phyloP scores from a whole-genome alignment of 139 green algal genomes.

The Coelastrella sp. region DNA sequence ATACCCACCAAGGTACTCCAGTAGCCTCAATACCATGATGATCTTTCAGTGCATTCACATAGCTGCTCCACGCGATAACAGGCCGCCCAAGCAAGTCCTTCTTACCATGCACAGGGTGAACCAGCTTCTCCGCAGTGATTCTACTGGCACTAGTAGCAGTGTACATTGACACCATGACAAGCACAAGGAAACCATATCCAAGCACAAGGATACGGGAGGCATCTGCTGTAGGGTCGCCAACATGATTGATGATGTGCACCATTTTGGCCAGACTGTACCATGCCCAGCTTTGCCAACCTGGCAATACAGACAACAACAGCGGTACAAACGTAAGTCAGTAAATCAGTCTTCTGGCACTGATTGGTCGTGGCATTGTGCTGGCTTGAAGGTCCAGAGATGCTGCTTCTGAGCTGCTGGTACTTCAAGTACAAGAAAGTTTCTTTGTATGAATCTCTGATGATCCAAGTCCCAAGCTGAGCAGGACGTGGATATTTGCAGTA shows the following conservation, averaged over 20 bases:
- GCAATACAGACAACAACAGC: too few species aligned
- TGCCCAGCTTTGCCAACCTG: slow-evolving; percentile 26
- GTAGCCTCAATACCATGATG: not conserved
- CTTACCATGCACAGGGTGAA: slow-evolving; percentile 23
- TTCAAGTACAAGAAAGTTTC: too few species aligned
- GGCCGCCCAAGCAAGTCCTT: not conserved
- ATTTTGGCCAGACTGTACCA: slow-evolving; percentile 31
- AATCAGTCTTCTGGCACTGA: too few species aligned
- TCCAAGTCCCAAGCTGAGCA: too few species aligned
- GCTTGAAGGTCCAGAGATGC: too few species aligned
- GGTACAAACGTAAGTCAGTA: too few species aligned
- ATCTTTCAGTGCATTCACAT: not conserved
- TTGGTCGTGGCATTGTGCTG: too few species aligned
- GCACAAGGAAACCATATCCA: slow-evolving; percentile 40
- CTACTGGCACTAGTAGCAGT: slow-evolving; percentile 27
- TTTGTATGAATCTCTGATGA: too few species aligned
- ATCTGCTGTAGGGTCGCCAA: slow-evolving; percentile 25
- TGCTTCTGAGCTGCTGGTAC: too few species aligned
- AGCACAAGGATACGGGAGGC: slow-evolving; percentile 26
- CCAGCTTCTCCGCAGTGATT: slow-evolving; percentile 2
- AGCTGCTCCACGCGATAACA: not conserved
- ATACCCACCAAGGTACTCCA: slow-evolving; percentile 18
- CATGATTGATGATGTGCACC: slow-evolving; percentile 30
- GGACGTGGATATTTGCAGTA: too few species aligned
- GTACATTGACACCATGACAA: slow-evolving; percentile 49